Evolutionary conservation across 225 moss, liverwort and hornwort species (phyloP).

Genomic region (Marchantia polymorpha): DNA sequence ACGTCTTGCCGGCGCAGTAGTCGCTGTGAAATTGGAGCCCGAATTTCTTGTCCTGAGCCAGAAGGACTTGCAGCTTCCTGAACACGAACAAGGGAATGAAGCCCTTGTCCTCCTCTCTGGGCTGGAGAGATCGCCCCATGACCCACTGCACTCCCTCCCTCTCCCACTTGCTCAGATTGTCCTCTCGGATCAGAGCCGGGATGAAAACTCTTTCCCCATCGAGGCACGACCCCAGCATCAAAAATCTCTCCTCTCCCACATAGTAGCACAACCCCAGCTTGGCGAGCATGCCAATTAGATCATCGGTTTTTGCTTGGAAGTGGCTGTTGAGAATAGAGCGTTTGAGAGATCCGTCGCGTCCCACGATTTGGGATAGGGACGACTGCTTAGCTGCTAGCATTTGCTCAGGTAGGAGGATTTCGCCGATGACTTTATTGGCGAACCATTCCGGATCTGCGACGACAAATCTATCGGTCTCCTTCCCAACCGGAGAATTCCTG

Average conservation of each 20-base stretch:
- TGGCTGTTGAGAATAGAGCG: no score
- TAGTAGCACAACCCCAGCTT: slow-evolving; percentile 15
- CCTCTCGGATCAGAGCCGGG: background rate
- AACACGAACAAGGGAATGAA: slow-evolving; percentile 23
- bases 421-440: background rate
- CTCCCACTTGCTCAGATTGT: background rate
- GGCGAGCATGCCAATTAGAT: background rate
- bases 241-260: background rate
- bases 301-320: background rate
- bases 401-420: background rate
- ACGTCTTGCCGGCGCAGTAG: slow-evolving; percentile 20
- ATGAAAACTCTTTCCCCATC: no score
- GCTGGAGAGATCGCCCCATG: slow-evolving; percentile 24
- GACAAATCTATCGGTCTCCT: background rate
- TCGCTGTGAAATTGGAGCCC: slow-evolving; percentile 13
- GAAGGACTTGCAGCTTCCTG: slow-evolving; percentile 22
- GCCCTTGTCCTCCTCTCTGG: slow-evolving; percentile 8
- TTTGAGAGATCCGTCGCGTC: background rate
- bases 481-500: background rate
- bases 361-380: background rate
- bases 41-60: slow-evolving; percentile 18
- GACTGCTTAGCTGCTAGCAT: background rate
- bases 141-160: slow-evolving; percentile 15
- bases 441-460: slow-evolving; percentile 10
- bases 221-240: no score